Evolutionary conservation across 495 filamentous ascomycete species (phyloP).

Genomic region (Neurospora terricola): DNA sequence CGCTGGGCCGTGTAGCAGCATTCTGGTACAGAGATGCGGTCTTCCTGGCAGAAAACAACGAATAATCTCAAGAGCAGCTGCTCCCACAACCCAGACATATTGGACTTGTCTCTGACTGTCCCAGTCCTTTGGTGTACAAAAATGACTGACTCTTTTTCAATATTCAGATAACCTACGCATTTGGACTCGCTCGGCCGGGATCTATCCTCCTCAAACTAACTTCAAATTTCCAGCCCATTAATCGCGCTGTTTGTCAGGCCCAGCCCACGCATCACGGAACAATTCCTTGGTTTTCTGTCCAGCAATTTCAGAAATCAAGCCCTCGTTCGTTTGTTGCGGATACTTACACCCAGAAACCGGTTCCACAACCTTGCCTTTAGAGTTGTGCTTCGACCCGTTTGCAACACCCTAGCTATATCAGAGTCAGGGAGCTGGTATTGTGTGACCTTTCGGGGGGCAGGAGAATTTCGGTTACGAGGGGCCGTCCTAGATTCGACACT

Average conservation of each 20-base stretch:
- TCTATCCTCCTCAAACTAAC: constrained; percentile 3
- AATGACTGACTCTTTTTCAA: constrained; percentile 14
- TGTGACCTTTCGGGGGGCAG: neutral
- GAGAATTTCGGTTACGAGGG: neutral
- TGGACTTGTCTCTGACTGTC: constrained; percentile 5
- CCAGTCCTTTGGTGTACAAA: constrained; percentile 7
- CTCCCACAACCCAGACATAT: neutral
- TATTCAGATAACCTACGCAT: neutral
- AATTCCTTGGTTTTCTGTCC: constrained; percentile 12
- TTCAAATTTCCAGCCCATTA: neutral
- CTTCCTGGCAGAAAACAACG: constrained; percentile 6
- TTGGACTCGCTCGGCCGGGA: constrained; percentile 12
- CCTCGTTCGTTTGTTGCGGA: constrained; percentile 22
- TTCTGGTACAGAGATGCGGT: constrained; percentile 1
- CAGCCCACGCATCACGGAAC: constrained; percentile 13
- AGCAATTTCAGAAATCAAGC: constrained; percentile 15
- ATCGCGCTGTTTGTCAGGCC: constrained; percentile 11
- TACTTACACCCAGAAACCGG: constrained; percentile 19
- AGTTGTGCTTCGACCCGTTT: constrained; percentile 16
- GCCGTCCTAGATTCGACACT: neutral
- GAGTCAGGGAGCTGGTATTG: neutral
- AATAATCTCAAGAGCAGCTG: neutral
- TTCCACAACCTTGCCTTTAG: constrained; percentile 26
- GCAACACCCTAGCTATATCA: constrained; percentile 17
- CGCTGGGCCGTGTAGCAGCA: constrained; percentile 16